Percentiles rank a stretch among this genome's conserved stretches.
Evolutionary conservation across 2,329 filamentous ascomycete species (phyloP).

Genomic region (Hypomyces perniciosus): DNA sequence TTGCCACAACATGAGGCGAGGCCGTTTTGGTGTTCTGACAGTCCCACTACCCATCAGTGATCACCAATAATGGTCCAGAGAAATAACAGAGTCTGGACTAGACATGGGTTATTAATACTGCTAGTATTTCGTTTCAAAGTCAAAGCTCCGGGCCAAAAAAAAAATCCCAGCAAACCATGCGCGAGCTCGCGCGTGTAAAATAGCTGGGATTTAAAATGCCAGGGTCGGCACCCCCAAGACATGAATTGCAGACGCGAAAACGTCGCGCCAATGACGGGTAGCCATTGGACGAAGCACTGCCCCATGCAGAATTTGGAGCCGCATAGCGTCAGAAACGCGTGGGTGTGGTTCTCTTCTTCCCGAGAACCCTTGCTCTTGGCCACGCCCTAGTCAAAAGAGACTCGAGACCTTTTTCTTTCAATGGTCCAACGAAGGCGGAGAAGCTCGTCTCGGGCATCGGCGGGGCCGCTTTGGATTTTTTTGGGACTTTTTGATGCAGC

Average conservation of each 20-base stretch:
- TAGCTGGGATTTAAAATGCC: not conserved
- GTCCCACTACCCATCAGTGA: not conserved
- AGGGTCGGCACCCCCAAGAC: not conserved
- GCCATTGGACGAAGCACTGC: constrained; percentile 9
- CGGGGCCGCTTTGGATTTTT: not conserved
- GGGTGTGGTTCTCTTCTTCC: not conserved
- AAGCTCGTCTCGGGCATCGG: constrained; percentile 8
- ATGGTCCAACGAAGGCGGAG: constrained; percentile 4
- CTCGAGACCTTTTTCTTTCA: not conserved
- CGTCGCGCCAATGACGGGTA: constrained; percentile 8
- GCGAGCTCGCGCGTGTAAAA: not conserved
- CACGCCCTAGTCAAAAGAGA: no score
- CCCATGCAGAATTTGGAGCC: constrained; percentile 7
- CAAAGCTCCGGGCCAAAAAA: no score
- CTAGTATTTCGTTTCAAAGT: no score
- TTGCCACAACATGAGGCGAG: not conserved
- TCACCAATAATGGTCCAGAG: not conserved
- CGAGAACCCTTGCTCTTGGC: not conserved
- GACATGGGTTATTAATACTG: not conserved
- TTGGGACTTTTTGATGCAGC: not conserved
- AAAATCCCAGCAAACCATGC: not conserved
- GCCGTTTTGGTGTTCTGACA: not conserved
- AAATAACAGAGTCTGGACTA: not conserved
- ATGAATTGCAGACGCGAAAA: constrained; percentile 10
- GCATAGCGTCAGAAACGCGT: constrained; percentile 7